Percentiles rank a stretch among this genome's conserved stretches.
These are phyloP conservation scores for Leccinum disarticulatum DNA, from an alignment of 768 basidiomycete genomes.

Conservation along the genomic window DNA sequence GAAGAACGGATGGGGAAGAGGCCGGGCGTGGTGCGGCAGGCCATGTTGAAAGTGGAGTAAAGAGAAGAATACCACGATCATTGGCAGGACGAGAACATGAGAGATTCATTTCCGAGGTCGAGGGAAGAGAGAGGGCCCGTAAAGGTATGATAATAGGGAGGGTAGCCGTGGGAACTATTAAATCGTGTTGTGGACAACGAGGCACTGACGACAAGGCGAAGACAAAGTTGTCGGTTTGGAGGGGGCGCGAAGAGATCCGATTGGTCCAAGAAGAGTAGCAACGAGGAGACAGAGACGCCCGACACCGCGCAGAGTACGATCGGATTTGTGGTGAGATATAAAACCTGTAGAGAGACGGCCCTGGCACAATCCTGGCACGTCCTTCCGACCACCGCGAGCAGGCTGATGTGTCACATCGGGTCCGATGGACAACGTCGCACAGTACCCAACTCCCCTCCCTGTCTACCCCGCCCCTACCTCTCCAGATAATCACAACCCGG, in stretches of 20 bases:
- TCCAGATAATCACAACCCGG: constrained; percentile 28
- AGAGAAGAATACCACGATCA: constrained; percentile 28
- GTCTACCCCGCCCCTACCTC: constrained; percentile 33
- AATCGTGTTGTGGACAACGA: constrained; percentile 19
- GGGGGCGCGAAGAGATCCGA: constrained; percentile 1
- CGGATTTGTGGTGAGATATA: constrained; percentile 25
- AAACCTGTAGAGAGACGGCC: constrained; percentile 28
- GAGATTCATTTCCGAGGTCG: constrained; percentile 36
- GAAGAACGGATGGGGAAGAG: constrained; percentile 15
- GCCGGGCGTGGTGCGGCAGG: constrained; percentile 22
- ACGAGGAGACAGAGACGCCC: no score
- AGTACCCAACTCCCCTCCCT: constrained; percentile 30
- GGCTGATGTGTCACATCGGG: constrained; percentile 35
- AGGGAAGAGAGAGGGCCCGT: constrained; percentile 8
- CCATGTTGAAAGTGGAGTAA: constrained; percentile 33
- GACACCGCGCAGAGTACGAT: constrained; percentile 19
- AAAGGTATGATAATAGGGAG: constrained; percentile 22
- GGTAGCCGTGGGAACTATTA: constrained; percentile 13
- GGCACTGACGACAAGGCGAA: constrained; percentile 10
- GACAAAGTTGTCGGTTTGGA: constrained; percentile 20
- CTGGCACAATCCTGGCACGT: constrained; percentile 31
- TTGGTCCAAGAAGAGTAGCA: not conserved
- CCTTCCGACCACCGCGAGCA: constrained; percentile 31
- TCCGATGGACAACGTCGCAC: constrained; percentile 38
- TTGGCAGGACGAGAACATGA: constrained; percentile 29